These are phyloP conservation scores for Yamadazyma tumulicola DNA, from an alignment of 805 yeast genomes.

Conservation along the genomic window DNA sequence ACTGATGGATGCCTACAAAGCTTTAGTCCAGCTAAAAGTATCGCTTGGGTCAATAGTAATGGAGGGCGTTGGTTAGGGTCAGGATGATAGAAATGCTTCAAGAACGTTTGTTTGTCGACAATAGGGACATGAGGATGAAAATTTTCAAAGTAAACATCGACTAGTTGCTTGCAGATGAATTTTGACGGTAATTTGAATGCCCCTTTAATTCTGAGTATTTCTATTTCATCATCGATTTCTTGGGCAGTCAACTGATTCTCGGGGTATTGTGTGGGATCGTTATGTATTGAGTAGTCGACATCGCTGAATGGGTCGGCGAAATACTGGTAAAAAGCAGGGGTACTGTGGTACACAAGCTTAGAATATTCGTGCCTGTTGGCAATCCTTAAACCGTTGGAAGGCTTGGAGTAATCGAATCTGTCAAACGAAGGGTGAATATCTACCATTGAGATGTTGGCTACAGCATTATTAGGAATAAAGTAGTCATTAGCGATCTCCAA, in stretches of 20 bases:
- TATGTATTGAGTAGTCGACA: neutral
- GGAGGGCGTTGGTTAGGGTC: constrained; percentile 59
- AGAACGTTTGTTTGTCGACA: constrained; percentile 57
- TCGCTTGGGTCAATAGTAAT: constrained; percentile 61
- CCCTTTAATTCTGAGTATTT: constrained; percentile 59
- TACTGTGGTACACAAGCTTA: constrained; percentile 9
- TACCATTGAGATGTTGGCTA: neutral
- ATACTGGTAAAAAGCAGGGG: constrained; percentile 9
- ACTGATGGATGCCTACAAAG: constrained; percentile 52
- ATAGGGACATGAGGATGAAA: constrained; percentile 71
- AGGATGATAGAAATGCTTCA: constrained; percentile 47
- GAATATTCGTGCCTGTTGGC: constrained; percentile 1
- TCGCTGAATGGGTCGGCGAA: constrained; percentile 4
- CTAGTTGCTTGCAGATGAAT: constrained; percentile 47
- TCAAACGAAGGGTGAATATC: constrained; percentile 1
- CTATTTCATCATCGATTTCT: constrained; percentile 47
- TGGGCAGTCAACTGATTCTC: neutral
- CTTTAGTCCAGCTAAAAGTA: constrained; percentile 67
- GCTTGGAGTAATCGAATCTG: neutral
- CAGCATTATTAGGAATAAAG: constrained; percentile 1
- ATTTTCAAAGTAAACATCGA: constrained; percentile 57
- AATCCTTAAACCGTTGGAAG: constrained; percentile 2
- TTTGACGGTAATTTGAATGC: constrained; percentile 61
- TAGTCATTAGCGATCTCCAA: no score
- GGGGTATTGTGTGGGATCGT: neutral